Percentiles rank a stretch among this genome's conserved stretches.
These are phyloP conservation scores for Fomitiporia mediterranea DNA, from an alignment of 1,284 basidiomycete species.

Conservation along the genomic window DNA sequence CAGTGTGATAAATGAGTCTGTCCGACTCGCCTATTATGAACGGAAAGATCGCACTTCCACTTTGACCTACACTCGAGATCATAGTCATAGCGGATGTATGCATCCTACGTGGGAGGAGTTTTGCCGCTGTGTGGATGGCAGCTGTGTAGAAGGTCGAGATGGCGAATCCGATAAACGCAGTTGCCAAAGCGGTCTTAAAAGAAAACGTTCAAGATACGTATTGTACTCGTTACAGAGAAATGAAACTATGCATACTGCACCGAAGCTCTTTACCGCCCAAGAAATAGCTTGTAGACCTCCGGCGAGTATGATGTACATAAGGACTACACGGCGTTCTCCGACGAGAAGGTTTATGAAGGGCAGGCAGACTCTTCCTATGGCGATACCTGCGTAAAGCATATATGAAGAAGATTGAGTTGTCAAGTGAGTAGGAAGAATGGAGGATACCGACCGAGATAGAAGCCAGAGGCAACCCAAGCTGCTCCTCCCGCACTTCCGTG, in stretches of 20 bases:
- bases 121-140: constrained; percentile 29
- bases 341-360: constrained; percentile 30
- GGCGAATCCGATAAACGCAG: constrained; percentile 32
- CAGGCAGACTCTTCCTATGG: constrained; percentile 31
- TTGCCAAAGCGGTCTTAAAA: constrained; percentile 28
- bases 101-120: constrained; percentile 31
- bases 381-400: constrained; percentile 25
- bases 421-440: neutral
- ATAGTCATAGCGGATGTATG: constrained; percentile 32
- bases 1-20: neutral
- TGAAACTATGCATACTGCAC: constrained; percentile 22
- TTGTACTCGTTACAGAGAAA: neutral
- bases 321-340: constrained; percentile 31
- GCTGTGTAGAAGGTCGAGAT: constrained; percentile 34
- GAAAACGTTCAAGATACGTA: neutral
- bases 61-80: constrained; percentile 32
- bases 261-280: constrained; percentile 30
- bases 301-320: constrained; percentile 30
- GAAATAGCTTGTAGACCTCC: constrained; percentile 30
- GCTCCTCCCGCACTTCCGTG: constrained; percentile 30
- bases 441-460: constrained; percentile 28
- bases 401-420: neutral
- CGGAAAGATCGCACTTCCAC: constrained; percentile 33
- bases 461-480: constrained; percentile 32
- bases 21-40: constrained; percentile 26